Conservation (phyloP, 1,284 basidiomycete species). For the Boletus subluridellus region DNA sequence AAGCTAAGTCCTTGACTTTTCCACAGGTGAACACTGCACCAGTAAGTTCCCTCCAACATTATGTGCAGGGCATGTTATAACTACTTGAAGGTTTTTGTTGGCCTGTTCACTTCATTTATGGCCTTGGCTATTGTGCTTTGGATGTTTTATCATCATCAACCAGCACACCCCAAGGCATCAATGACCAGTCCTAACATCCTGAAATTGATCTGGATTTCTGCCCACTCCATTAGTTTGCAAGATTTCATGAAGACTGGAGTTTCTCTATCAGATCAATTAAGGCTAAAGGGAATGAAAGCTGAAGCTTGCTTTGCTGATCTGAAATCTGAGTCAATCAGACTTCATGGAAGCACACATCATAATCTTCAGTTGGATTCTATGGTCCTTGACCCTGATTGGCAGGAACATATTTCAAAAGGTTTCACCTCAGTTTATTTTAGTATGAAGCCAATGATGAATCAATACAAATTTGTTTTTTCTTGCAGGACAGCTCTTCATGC, state of each 20-base stretch:
- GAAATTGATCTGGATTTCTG: too few species aligned
- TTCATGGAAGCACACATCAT: too few species aligned
- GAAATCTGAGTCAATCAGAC: neutral
- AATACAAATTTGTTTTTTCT: neutral
- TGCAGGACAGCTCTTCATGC: neutral
- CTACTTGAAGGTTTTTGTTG: neutral
- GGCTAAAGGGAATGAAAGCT: neutral
- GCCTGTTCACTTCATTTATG: neutral
- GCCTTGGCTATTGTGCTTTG: neutral
- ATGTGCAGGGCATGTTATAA: neutral
- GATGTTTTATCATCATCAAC: neutral
- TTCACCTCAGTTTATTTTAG: neutral
- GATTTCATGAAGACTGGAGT: too few species aligned
- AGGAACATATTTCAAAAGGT: neutral
- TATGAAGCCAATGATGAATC: neutral
- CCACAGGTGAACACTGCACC: neutral
- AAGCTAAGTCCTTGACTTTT: neutral
- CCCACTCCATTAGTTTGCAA: neutral
- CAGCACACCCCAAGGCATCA: too few species aligned
- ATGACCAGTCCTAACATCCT: too few species aligned
- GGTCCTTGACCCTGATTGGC: neutral
- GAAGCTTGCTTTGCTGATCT: slow-evolving; percentile 2
- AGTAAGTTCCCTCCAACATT: neutral
- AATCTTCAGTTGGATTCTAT: neutral
- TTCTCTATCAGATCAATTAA: too few species aligned